These are phyloP conservation scores for Boletellus ananiceps DNA, from an alignment of 768 basidiomycete species.

Conservation along the genomic window DNA sequence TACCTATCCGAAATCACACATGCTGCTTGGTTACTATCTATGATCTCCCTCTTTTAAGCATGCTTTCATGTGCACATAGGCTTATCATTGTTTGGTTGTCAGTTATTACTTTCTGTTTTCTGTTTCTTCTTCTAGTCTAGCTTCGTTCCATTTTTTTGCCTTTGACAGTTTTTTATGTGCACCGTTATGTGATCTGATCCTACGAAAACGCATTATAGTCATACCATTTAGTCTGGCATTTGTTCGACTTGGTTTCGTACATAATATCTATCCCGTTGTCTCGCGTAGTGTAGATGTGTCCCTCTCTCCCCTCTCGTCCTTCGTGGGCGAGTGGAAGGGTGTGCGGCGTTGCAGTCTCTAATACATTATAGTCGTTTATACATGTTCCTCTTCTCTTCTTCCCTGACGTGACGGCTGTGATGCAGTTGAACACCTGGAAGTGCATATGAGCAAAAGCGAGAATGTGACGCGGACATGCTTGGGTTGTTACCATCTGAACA, in stretches of 20 bases:
- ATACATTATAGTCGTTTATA: constrained; percentile 35
- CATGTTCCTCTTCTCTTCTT: background rate
- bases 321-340: background rate
- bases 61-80: constrained; percentile 29
- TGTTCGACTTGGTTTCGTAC: constrained; percentile 22
- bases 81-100: constrained; percentile 21
- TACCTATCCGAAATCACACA: constrained; percentile 16
- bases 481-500: no score
- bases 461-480: no score
- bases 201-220: constrained; percentile 16
- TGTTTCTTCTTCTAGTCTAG: constrained; percentile 10
- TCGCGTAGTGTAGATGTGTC: constrained; percentile 25
- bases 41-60: constrained; percentile 16
- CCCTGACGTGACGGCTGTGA: background rate
- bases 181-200: constrained; percentile 14
- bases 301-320: constrained; percentile 3
- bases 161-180: constrained; percentile 8
- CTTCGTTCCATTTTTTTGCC: constrained; percentile 8
- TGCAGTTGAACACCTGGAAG: no score
- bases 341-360: constrained; percentile 24
- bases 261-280: constrained; percentile 30
- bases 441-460: no score
- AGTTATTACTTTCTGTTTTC: constrained; percentile 24
- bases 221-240: constrained; percentile 17
- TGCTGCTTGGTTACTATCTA: constrained; percentile 29